phyloP scores from a whole-genome alignment of 371 early-diverging fungal genomes.

The Ordospora pajunii region DNA sequence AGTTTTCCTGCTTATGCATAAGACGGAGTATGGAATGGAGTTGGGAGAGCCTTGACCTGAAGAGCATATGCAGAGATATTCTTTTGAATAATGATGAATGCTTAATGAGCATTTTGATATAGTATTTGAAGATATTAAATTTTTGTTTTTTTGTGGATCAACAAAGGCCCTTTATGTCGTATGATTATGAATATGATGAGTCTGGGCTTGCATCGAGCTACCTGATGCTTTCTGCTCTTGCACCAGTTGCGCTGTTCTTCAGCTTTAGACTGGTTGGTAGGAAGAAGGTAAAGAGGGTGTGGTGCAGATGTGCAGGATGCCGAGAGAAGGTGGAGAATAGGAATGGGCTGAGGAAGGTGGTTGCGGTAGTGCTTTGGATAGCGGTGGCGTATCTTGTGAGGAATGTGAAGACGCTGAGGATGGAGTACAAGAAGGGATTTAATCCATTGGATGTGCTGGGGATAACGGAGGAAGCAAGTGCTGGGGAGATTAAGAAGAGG shows the following conservation, averaged over 20 bases:
- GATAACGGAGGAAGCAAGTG: conserved; percentile 19
- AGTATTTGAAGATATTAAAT: not conserved
- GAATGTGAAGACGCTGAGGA: conserved; percentile 46
- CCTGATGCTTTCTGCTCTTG: conserved; percentile 38
- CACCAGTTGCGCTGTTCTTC: conserved; percentile 35
- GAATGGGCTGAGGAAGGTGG: not conserved
- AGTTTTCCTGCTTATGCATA: no score
- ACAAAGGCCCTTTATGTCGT: conserved; percentile 32
- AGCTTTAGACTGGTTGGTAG: not conserved
- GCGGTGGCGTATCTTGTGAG: conserved; percentile 23
- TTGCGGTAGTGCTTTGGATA: not conserved
- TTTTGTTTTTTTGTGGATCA: conserved; percentile 17
- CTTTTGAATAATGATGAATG: no score
- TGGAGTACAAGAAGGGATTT: conserved; percentile 32
- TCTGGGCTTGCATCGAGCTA: conserved; percentile 55
- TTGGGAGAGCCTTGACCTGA: no score
- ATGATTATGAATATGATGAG: conserved; percentile 56
- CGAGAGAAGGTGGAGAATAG: not conserved
- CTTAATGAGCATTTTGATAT: no score
- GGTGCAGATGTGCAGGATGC: conserved; percentile 41
- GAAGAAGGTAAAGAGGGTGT: not conserved
- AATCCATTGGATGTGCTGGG: conserved; percentile 47
- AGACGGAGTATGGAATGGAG: no score
- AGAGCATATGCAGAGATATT: no score
- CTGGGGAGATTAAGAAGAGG: conserved; percentile 28